phyloP scores from a whole-genome alignment of 768 basidiomycete species.

The Dentipellis sp. region DNA sequence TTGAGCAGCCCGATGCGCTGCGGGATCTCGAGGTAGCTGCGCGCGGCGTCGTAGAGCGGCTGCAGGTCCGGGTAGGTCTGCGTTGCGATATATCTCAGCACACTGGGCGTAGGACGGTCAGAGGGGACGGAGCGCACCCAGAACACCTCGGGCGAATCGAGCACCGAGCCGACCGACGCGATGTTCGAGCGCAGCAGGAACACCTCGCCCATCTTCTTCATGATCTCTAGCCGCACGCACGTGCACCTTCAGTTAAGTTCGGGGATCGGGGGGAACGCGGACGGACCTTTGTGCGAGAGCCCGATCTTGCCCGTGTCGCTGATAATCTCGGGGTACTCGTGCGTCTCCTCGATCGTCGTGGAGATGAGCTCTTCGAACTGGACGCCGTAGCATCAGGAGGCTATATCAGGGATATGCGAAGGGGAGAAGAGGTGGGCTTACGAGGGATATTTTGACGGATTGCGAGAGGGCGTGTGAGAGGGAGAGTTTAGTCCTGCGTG shows the following conservation, averaged over 20 bases:
- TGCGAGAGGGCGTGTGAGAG: conserved; percentile 92
- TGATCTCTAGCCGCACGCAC: conserved; percentile 53
- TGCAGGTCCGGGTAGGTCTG: conserved; percentile 93
- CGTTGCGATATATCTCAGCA: conserved; percentile 1
- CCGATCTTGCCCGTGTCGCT: conserved; percentile 94
- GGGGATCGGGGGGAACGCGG: background rate
- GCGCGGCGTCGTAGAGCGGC: conserved; percentile 87
- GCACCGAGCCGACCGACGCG: conserved; percentile 91
- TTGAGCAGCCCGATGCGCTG: conserved; percentile 90
- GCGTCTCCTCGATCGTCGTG: conserved; percentile 90
- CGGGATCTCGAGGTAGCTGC: conserved; percentile 91
- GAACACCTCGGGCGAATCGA: conserved; percentile 94
- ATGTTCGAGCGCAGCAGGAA: conserved; percentile 92
- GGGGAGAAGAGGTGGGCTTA: conserved; percentile 21
- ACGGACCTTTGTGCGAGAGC: conserved; percentile 70
- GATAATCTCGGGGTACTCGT: conserved; percentile 89
- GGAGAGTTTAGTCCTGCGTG: conserved; percentile 83
- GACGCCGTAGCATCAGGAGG: background rate
- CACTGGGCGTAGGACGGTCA: conserved; percentile 14
- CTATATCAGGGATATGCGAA: background rate
- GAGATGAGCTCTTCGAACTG: conserved; percentile 92
- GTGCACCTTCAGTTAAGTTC: background rate
- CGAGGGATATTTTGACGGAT: conserved; percentile 94
- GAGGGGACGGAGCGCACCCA: conserved; percentile 49
- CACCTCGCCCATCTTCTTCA: conserved; percentile 94